These are phyloP conservation scores for Solanum ahanhuiri DNA, from an alignment of 257 asterid species.

Conservation along the genomic window DNA sequence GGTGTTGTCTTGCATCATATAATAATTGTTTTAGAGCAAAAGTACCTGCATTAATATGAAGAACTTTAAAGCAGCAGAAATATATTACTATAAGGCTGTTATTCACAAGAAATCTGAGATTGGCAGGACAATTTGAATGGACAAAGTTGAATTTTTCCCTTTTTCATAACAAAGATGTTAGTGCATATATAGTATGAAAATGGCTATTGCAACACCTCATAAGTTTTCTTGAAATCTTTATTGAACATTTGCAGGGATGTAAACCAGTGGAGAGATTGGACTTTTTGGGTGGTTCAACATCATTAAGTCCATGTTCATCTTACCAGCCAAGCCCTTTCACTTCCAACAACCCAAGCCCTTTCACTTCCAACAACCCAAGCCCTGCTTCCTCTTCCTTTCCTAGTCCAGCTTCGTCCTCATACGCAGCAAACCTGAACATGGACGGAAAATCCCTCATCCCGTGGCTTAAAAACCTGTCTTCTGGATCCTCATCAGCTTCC, in stretches of 20 bases:
- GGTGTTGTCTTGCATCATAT: background rate
- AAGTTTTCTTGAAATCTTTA: background rate
- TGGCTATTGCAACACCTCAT: background rate
- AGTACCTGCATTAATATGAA: background rate
- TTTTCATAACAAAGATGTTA: background rate
- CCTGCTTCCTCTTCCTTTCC: conserved; percentile 53
- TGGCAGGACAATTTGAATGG: background rate
- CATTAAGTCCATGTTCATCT: conserved; percentile 46
- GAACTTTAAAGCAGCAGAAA: background rate
- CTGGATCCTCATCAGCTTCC: conserved; percentile 33
- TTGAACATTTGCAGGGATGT: conserved; percentile 29
- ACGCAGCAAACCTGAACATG: conserved; percentile 14
- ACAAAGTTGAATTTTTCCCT: background rate
- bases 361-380: too few species aligned
- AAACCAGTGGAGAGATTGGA: conserved; percentile 50
- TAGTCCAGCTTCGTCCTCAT: conserved; percentile 47
- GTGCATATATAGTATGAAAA: background rate
- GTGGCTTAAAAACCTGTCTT: conserved; percentile 65
- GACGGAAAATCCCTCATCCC: conserved; percentile 61
- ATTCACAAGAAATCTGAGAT: background rate
- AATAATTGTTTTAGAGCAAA: background rate
- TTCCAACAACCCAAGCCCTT: conserved; percentile 31
- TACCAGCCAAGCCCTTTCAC: conserved; percentile 44
- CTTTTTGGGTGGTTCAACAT: conserved; percentile 41
- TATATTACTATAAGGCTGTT: background rate